Evolutionary conservation across 2,329 filamentous ascomycete genomes (phyloP), one percentile per base, ranked within the genome.

Genomic region (Claviceps fusiformis): DNA sequence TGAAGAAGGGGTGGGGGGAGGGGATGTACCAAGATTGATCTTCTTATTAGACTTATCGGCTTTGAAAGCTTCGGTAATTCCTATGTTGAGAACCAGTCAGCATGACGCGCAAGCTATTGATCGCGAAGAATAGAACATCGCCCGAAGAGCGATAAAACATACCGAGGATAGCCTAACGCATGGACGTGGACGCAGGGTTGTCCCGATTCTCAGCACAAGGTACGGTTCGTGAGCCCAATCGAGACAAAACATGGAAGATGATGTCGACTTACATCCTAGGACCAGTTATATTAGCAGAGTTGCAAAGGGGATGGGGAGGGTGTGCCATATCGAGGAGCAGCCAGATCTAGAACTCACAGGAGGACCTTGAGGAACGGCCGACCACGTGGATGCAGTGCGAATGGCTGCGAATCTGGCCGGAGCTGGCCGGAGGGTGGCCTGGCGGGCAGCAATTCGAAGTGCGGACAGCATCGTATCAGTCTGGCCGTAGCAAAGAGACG

Each of bases 11-110:
- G 19, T 19, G 19, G 19, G 19, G 10, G n/a, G 31, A 11, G 10
- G 9, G 15, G 56, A 65, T 79, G 67, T 75, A 87, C 87, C 93
- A 59, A 98, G 78, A 78, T 97, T 97, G 80, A 98, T 97, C 84
- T 97, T 98, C 78, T 95, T 83, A 60, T 83, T 77, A 73, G 95
- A 92, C 67, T 78, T 81, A 72, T 98, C 93, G 73, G 91, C 91
- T 81, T 97, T 98, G 87, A 93, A 98, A 59, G 93, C 93, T 77
- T 98, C 93, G 60, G 93, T 97, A 75, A 98, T 90, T 71, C 88
- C 86, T 85, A 62, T 27, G 53, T 54, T 52, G 31, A 7, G 33
- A 53, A 48, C 46, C 2, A 29, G 27, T 33, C 3, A 56, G 59
- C 67, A 65, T 68, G 64, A 46, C 41, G 55, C 52, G 57, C 19